Evolutionary conservation across 1,284 basidiomycete species (phyloP).

Genomic region (Melampsora larici-populina): DNA sequence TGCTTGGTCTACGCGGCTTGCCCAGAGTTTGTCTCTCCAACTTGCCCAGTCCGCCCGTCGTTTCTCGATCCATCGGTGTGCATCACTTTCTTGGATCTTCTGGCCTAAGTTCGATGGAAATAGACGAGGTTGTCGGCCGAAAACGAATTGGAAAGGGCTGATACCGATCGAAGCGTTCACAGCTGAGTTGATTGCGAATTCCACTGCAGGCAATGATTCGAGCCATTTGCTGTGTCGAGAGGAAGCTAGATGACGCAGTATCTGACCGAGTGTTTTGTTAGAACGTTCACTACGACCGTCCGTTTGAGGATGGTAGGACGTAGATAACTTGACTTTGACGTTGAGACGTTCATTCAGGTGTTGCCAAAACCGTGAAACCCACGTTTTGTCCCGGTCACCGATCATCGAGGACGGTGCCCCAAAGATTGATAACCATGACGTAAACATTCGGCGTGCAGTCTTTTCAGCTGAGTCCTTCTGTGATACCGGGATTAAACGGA

Average conservation of each 20-base stretch:
- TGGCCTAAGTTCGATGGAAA: no score
- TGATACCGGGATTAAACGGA: not conserved
- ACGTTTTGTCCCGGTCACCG: slow-evolving; percentile 37
- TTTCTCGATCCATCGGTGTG: no score
- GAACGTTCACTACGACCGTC: no score
- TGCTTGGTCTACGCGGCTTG: no score
- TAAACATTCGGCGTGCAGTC: no score
- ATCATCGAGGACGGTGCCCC: not conserved
- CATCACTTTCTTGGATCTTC: no score
- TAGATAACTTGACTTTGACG: slow-evolving; percentile 26
- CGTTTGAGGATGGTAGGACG: no score
- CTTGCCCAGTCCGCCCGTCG: no score
- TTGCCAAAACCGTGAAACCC: slow-evolving; percentile 38
- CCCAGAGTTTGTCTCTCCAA: no score
- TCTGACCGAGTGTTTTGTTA: slow-evolving; percentile 54
- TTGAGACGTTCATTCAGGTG: not conserved
- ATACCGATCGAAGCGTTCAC: not conserved
- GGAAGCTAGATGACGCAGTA: slow-evolving; percentile 21
- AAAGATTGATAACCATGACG: not conserved
- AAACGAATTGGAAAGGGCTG: not conserved
- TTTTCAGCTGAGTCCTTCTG: not conserved
- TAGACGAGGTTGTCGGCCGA: not conserved
- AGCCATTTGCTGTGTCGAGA: slow-evolving; percentile 28
- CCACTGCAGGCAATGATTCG: slow-evolving; percentile 7
- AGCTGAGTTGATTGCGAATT: no score